Evolutionary conservation across 148 eudicot genomes (phyloP).

Genomic region (Linanthus parryae): DNA sequence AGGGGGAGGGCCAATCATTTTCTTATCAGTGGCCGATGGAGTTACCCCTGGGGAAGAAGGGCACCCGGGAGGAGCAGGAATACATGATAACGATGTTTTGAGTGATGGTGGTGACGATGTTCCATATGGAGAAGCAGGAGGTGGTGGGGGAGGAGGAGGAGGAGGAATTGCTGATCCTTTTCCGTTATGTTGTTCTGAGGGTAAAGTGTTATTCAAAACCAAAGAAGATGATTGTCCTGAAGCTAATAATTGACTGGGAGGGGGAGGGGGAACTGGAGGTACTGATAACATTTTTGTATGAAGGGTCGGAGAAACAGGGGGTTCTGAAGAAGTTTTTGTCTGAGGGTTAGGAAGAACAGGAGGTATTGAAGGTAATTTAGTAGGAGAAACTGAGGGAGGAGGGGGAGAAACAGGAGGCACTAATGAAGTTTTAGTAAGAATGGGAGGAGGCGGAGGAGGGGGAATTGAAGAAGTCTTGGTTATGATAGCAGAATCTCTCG

Average conservation of each 20-base stretch:
- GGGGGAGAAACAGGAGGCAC: slow-evolving; percentile 16
- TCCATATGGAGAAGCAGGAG: slow-evolving; percentile 13
- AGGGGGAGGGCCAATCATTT: slow-evolving; percentile 1
- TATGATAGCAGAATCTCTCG: slow-evolving; percentile 1
- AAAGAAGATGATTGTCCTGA: background rate
- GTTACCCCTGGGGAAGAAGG: slow-evolving; percentile 6
- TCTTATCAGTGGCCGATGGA: background rate
- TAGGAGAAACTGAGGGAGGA: slow-evolving; percentile 12
- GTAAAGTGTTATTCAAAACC: background rate
- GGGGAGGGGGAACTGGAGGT: slow-evolving; percentile 17
- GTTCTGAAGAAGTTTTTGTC: too few species aligned
- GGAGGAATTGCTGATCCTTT: background rate
- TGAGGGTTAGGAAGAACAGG: slow-evolving; percentile 15
- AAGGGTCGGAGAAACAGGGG: too few species aligned
- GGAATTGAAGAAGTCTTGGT: background rate
- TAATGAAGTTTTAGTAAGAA: slow-evolving; percentile 11
- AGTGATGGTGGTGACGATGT: slow-evolving; percentile 8
- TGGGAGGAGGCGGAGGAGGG: slow-evolving; percentile 10
- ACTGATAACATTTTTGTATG: too few species aligned
- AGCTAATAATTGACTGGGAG: slow-evolving; percentile 2
- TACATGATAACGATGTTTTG: slow-evolving; percentile 7
- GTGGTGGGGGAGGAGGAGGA: slow-evolving; percentile 15
- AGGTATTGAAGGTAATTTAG: slow-evolving; percentile 10
- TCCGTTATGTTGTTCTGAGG: background rate
- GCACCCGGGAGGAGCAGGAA: slow-evolving; percentile 19